phyloP scores from a whole-genome alignment of 2,329 filamentous ascomycete species.

The Aspergillus brunneoviolaceus region DNA sequence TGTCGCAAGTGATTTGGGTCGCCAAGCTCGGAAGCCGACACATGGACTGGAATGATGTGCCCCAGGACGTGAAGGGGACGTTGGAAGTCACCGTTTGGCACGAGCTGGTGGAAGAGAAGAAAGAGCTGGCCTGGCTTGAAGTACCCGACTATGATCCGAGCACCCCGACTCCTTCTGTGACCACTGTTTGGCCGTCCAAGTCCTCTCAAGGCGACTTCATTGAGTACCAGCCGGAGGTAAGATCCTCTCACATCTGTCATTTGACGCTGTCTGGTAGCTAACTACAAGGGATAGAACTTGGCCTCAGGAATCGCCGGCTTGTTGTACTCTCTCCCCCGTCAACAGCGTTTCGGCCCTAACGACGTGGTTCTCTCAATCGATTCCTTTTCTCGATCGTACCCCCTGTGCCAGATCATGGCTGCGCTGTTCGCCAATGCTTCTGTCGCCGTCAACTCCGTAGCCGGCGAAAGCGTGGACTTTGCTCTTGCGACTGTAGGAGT shows the following conservation, averaged over 20 bases:
- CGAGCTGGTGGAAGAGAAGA: conserved; percentile 74
- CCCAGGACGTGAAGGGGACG: conserved; percentile 69
- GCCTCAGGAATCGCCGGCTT: conserved; percentile 81
- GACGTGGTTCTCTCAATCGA: conserved; percentile 87
- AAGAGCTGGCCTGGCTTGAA: conserved; percentile 57
- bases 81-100: conserved; percentile 91
- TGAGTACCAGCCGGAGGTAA: conserved; percentile 70
- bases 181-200: conserved; percentile 40
- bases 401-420: conserved; percentile 74
- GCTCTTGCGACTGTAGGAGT: conserved; percentile 70
- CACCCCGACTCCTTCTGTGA: conserved; percentile 47
- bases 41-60: conserved; percentile 92
- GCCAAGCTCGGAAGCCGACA: conserved; percentile 87
- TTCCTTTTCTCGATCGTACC: conserved; percentile 74
- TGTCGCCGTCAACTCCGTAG: conserved; percentile 84
- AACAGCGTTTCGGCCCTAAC: conserved; percentile 68
- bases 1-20: conserved; percentile 86
- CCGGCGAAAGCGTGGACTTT: conserved; percentile 70
- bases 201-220: conserved; percentile 65
- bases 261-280: background rate
- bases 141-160: conserved; percentile 64
- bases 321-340: conserved; percentile 70
- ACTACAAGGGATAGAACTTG: conserved; percentile 61
- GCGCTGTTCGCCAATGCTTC: conserved; percentile 84
- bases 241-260: conserved; percentile 10